Conservation (phyloP, 2,329 filamentous ascomycete species). For the Penicillium hesseltinei region DNA sequence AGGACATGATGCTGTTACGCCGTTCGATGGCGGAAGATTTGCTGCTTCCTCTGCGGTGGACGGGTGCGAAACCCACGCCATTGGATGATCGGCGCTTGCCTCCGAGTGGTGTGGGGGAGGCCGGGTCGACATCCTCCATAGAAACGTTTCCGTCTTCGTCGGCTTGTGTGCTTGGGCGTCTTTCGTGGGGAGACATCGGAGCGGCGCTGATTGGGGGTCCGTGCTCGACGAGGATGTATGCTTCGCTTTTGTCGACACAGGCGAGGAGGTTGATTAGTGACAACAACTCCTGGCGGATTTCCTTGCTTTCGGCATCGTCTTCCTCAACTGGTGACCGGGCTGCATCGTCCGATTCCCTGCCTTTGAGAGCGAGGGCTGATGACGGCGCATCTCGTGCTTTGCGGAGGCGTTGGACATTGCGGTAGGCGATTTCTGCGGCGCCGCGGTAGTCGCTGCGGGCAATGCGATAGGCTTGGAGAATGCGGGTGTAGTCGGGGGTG, state of each 20-base stretch:
- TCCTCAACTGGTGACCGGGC: constrained; percentile 34
- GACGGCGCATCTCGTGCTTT: constrained; percentile 35
- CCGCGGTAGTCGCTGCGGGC: constrained; percentile 83
- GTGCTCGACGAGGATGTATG: constrained; percentile 65
- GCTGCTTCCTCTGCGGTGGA: constrained; percentile 23
- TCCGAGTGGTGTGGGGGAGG: constrained; percentile 16
- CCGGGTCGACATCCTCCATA: constrained; percentile 38
- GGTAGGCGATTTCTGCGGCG: constrained; percentile 58
- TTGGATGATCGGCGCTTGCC: constrained; percentile 22
- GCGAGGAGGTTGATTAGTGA: constrained; percentile 88
- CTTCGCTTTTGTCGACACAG: constrained; percentile 77
- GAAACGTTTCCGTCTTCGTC: constrained; percentile 42
- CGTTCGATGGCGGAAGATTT: constrained; percentile 16
- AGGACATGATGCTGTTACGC: constrained; percentile 6
- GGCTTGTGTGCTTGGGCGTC: constrained; percentile 43
- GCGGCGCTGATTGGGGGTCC: constrained; percentile 18
- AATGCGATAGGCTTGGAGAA: constrained; percentile 88
- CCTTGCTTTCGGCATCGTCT: constrained; percentile 52
- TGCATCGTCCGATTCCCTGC: constrained; percentile 32
- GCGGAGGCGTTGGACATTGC: constrained; percentile 54
- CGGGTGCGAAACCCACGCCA: constrained; percentile 21
- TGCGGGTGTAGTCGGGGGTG: constrained; percentile 73
- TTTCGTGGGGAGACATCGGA: constrained; percentile 40
- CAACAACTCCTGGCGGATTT: constrained; percentile 69
- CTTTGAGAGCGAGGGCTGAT: constrained; percentile 38